These are phyloP conservation scores for Lyophyllum atratum DNA, from an alignment of 768 basidiomycete genomes.

Conservation along the genomic window DNA sequence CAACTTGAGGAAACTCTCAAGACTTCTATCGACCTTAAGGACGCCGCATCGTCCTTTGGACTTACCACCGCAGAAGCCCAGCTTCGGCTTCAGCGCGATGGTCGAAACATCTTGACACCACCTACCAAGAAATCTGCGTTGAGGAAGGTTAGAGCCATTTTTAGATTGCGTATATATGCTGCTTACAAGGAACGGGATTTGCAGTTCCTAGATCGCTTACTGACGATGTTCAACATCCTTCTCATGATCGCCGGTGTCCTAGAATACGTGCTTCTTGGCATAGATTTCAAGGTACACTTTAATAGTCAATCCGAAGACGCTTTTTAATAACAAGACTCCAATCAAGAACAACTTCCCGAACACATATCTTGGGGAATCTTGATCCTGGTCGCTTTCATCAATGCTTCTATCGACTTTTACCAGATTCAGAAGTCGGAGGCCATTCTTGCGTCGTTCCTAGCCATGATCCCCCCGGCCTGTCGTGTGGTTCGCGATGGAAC, in stretches of 20 bases:
- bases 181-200: conserved; percentile 6
- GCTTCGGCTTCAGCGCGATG: conserved; percentile 54
- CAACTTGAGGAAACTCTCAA: conserved; percentile 41
- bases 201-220: conserved; percentile 64
- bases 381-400: conserved; percentile 67
- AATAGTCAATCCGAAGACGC: background rate
- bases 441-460: conserved; percentile 70
- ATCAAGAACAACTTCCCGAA: conserved; percentile 56
- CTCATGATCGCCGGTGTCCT: conserved; percentile 67
- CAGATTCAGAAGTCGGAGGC: conserved; percentile 77
- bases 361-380: conserved; percentile 73
- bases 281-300: conserved; percentile 53
- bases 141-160: conserved; percentile 47
- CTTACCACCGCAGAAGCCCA: conserved; percentile 55
- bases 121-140: conserved; percentile 67
- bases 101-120: conserved; percentile 64
- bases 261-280: conserved; percentile 64
- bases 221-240: conserved; percentile 68
- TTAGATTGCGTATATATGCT: background rate
- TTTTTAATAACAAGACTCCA: conserved; percentile 13
- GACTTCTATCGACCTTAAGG: conserved; percentile 54
- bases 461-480: conserved; percentile 73
- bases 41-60: conserved; percentile 51
- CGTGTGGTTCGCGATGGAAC: conserved; percentile 61
- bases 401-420: conserved; percentile 70